Conservation (phyloP, 805 yeast genomes). For the Brettanomyces bruxellensis region DNA sequence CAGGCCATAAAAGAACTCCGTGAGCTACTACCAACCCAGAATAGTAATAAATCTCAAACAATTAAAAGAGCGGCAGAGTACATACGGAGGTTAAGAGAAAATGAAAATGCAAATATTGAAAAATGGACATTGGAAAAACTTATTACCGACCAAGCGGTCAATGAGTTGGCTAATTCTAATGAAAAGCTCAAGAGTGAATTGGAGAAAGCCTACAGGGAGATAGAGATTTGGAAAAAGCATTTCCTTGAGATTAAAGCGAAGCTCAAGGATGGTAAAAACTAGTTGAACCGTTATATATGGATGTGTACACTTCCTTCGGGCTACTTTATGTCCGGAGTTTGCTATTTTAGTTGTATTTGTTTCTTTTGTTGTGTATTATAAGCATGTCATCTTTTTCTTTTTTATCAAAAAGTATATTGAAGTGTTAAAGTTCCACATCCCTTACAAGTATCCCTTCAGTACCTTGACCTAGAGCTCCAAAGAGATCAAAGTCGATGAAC, state of each 20-base stretch:
- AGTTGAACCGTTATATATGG: too few species aligned
- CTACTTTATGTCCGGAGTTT: not conserved
- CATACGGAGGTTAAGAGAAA: slow-evolving; percentile 81
- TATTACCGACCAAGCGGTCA: slow-evolving; percentile 82
- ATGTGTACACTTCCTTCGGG: not conserved
- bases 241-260: slow-evolving; percentile 9
- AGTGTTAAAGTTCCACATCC: slow-evolving; percentile 37
- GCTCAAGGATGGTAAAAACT: too few species aligned
- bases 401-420: not conserved
- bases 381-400: not conserved
- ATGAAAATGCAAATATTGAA: slow-evolving; percentile 81
- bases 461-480: slow-evolving; percentile 54
- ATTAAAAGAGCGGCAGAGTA: slow-evolving; percentile 83
- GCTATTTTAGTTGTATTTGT: not conserved
- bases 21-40: slow-evolving; percentile 69
- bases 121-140: slow-evolving; percentile 94
- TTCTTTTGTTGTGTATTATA: slow-evolving; percentile 3
- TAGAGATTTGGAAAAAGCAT: slow-evolving; percentile 68
- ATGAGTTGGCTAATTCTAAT: slow-evolving; percentile 76
- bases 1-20: slow-evolving; percentile 78
- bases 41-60: slow-evolving; percentile 85
- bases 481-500: slow-evolving; percentile 36
- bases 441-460: slow-evolving; percentile 55
- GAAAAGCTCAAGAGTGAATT: slow-evolving; percentile 82
- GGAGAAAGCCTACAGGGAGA: slow-evolving; percentile 86